Conservation (phyloP, 2,329 filamentous ascomycete genomes). For the Ampelomyces quisqualis region DNA sequence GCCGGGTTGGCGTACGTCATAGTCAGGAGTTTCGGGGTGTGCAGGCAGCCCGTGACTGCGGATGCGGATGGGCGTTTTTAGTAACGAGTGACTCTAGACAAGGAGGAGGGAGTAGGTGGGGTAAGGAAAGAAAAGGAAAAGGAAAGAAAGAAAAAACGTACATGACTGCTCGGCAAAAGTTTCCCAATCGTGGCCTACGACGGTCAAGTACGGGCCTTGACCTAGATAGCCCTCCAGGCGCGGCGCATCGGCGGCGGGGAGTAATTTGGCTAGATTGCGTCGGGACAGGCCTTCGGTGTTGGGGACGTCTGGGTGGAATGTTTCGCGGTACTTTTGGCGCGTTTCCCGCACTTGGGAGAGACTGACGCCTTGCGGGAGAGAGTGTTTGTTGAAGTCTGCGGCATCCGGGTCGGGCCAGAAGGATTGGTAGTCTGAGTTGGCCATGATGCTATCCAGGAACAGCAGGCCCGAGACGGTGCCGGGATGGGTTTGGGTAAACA, state of each 20-base stretch:
- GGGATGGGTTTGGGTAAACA: slow-evolving; percentile 53
- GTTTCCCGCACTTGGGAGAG: slow-evolving; percentile 39
- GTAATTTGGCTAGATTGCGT: slow-evolving; percentile 46
- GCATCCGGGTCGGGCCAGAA: slow-evolving; percentile 59
- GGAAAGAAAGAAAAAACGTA: slow-evolving; percentile 8
- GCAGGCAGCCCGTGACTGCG: slow-evolving; percentile 27
- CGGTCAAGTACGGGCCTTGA: slow-evolving; percentile 48
- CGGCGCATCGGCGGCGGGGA: slow-evolving; percentile 50
- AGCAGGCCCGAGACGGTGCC: slow-evolving; percentile 51
- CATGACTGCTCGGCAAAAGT: slow-evolving; percentile 53
- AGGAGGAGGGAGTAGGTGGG: neutral
- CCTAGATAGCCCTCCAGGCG: slow-evolving; percentile 42
- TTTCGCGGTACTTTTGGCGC: slow-evolving; percentile 38
- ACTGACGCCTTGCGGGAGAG: slow-evolving; percentile 46
- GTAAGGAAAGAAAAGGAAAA: neutral
- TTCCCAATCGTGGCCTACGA: slow-evolving; percentile 57
- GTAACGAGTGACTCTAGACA: slow-evolving; percentile 5
- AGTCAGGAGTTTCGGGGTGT: slow-evolving; percentile 44
- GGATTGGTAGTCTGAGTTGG: slow-evolving; percentile 58
- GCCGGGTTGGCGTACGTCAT: slow-evolving; percentile 56
- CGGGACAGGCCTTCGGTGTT: slow-evolving; percentile 55
- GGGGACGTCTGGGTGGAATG: slow-evolving; percentile 54
- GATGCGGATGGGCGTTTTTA: neutral
- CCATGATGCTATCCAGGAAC: slow-evolving; percentile 60
- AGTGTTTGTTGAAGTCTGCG: slow-evolving; percentile 46